These are phyloP conservation scores for Talaromyces ruber DNA, from an alignment of 495 filamentous ascomycete species.

Conservation along the genomic window DNA sequence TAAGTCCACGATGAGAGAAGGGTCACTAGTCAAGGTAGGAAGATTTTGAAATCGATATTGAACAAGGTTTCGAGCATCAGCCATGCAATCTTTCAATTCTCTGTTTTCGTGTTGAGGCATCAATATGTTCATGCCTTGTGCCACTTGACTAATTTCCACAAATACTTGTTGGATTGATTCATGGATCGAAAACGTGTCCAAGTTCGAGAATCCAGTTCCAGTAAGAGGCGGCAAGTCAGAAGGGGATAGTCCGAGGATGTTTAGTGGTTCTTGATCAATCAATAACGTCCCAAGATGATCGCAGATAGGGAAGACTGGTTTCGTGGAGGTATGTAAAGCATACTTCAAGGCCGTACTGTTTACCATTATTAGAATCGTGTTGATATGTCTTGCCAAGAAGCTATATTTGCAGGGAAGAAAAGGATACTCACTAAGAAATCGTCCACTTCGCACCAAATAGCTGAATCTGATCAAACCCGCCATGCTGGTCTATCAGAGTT, in stretches of 20 bases:
- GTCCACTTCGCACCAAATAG: background rate
- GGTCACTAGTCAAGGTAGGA: background rate
- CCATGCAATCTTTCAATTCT: background rate
- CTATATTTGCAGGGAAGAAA: background rate
- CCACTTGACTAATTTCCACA: background rate
- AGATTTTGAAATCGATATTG: constrained; percentile 7
- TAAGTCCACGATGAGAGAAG: background rate
- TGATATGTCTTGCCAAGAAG: background rate
- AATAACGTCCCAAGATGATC: background rate
- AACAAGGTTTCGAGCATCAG: constrained; percentile 5
- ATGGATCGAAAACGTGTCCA: background rate
- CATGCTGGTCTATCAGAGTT: background rate
- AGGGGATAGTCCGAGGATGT: background rate
- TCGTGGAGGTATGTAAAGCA: constrained; percentile 4
- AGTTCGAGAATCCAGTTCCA: background rate
- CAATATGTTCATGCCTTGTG: background rate
- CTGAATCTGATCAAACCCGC: background rate
- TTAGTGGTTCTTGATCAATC: background rate
- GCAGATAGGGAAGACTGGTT: constrained; percentile 6
- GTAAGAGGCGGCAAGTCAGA: background rate
- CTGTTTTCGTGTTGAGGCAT: background rate
- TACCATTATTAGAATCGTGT: background rate
- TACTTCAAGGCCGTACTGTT: constrained; percentile 1
- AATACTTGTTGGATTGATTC: background rate
- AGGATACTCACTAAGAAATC: constrained; percentile 1